Evolutionary conservation across 2,329 filamentous ascomycete species (phyloP).

Genomic region (Penicillium capsulatum): DNA sequence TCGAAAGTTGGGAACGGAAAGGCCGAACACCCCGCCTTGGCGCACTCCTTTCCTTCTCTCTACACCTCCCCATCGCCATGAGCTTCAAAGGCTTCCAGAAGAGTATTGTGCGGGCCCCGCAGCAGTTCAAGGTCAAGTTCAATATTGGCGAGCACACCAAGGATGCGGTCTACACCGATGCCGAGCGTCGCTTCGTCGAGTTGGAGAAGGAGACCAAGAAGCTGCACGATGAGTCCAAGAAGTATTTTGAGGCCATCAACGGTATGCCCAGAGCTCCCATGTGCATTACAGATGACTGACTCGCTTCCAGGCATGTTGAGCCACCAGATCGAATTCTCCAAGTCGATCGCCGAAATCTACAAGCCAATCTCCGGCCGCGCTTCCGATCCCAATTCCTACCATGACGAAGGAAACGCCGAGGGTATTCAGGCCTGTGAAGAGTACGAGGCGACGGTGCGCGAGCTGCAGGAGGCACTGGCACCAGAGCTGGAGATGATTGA

Average conservation of each 20-base stretch:
- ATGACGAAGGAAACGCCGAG: constrained; percentile 80
- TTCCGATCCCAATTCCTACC: constrained; percentile 82
- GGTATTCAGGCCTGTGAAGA: constrained; percentile 95
- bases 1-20: constrained; percentile 20
- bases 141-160: constrained; percentile 95
- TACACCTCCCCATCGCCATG: constrained; percentile 53
- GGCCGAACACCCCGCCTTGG: constrained; percentile 14
- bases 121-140: constrained; percentile 86
- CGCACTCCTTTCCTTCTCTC: constrained; percentile 10
- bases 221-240: constrained; percentile 92
- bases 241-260: constrained; percentile 97
- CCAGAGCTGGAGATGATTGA: constrained; percentile 99
- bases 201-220: constrained; percentile 94
- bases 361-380: constrained; percentile 94
- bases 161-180: constrained; percentile 89
- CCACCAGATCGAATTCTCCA: constrained; percentile 97
- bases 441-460: constrained; percentile 85
- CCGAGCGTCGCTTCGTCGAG: constrained; percentile 89
- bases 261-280: constrained; percentile 42
- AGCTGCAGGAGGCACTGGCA: constrained; percentile 79
- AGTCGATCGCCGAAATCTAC: constrained; percentile 94
- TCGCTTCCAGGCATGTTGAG: constrained; percentile 68
- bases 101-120: constrained; percentile 81
- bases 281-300: not conserved
- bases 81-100: constrained; percentile 97